These are phyloP conservation scores for Diaporthe velutina DNA, from an alignment of 2,329 filamentous ascomycete genomes.

Conservation along the genomic window DNA sequence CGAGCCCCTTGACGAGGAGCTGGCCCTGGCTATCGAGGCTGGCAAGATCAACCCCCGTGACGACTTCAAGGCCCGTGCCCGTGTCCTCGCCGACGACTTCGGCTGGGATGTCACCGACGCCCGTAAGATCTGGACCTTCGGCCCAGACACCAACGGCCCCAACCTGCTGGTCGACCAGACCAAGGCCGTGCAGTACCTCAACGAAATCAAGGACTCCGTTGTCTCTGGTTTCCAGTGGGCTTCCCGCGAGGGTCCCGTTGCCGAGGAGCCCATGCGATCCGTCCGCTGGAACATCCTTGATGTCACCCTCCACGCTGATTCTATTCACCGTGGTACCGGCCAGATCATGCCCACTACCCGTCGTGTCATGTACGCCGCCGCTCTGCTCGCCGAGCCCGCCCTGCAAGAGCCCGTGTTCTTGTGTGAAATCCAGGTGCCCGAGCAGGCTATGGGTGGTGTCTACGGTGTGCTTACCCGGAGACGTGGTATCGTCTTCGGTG, in stretches of 20 bases:
- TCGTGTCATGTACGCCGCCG: constrained; percentile 95
- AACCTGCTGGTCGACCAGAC: constrained; percentile 99
- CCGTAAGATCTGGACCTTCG: constrained; percentile 99
- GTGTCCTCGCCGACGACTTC: constrained; percentile 94
- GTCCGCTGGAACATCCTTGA: constrained; percentile 99
- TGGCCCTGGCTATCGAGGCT: constrained; percentile 87
- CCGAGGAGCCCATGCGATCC: constrained; percentile 97
- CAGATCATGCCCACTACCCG: constrained; percentile 98
- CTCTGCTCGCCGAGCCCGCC: constrained; percentile 90
- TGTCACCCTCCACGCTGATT: constrained; percentile 99
- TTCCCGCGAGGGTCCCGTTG: constrained; percentile 95
- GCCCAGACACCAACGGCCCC: constrained; percentile 96
- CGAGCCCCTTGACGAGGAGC: constrained; percentile 91
- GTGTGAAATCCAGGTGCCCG: constrained; percentile 98
- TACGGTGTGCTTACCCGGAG: constrained; percentile 98
- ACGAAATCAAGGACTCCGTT: constrained; percentile 99
- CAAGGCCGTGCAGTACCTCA: constrained; percentile 99
- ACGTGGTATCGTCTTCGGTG: constrained; percentile 98
- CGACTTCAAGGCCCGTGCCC: constrained; percentile 98
- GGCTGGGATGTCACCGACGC: constrained; percentile 99
- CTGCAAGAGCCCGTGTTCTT: constrained; percentile 98
- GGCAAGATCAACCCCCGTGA: constrained; percentile 96
- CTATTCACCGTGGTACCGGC: constrained; percentile 99
- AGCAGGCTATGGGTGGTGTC: constrained; percentile 99
- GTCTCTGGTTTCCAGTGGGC: constrained; percentile 99